These are phyloP conservation scores for Lyophyllum atratum DNA, from an alignment of 768 basidiomycete genomes.

Conservation along the genomic window DNA sequence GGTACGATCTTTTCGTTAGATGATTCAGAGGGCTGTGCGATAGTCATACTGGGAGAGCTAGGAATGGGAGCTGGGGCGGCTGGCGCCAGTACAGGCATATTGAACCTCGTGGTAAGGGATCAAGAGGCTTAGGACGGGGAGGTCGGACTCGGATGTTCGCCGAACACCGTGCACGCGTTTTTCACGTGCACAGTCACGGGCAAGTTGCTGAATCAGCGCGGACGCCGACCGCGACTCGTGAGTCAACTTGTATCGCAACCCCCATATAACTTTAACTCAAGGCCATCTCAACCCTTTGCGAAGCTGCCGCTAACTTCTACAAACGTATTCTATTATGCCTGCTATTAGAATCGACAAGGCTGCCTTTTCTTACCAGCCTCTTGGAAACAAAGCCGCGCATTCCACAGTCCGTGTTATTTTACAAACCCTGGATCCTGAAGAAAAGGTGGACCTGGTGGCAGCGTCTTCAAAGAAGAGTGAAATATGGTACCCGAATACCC, in stretches of 20 bases:
- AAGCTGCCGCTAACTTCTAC: neutral
- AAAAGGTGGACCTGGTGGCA: neutral
- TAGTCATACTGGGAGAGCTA: too few species aligned
- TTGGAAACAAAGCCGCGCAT: neutral
- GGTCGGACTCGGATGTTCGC: too few species aligned
- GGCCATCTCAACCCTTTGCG: neutral
- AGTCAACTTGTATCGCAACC: too few species aligned
- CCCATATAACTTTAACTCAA: too few species aligned
- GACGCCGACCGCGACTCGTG: too few species aligned
- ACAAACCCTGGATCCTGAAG: neutral
- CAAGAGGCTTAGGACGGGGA: too few species aligned
- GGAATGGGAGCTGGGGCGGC: neutral
- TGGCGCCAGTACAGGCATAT: constrained; percentile 5
- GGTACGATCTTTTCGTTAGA: neutral
- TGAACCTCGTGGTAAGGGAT: neutral
- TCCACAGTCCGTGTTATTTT: neutral
- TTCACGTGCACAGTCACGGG: constrained; percentile 6
- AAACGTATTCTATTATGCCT: constrained; percentile 13
- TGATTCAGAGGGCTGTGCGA: neutral
- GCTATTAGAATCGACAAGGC: constrained; percentile 17
- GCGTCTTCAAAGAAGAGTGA: neutral
- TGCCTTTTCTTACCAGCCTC: constrained; percentile 12
- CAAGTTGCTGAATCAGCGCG: neutral
- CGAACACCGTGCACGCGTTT: neutral
- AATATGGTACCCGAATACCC: constrained; percentile 26